Conservation (phyloP, 371 early-diverging fungal genomes). For the Ecytonucleospora hepatopenaei region DNA sequence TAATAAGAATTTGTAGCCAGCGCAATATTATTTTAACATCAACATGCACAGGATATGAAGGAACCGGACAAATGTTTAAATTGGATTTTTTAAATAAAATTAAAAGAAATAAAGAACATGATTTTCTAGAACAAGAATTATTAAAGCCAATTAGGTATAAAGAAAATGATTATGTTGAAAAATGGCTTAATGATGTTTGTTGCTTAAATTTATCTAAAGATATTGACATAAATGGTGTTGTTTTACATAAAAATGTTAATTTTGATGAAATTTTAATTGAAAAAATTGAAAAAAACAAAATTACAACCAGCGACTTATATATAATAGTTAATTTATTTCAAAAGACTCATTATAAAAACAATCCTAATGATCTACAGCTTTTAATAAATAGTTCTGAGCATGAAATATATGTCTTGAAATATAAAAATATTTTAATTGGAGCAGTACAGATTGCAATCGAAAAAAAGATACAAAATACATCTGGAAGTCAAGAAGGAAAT, state of each 20-base stretch:
- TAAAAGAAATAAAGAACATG: conserved; percentile 69
- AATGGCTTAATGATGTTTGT: conserved; percentile 81
- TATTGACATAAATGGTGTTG: conserved; percentile 66
- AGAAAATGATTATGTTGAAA: conserved; percentile 76
- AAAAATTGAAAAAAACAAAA: conserved; percentile 80
- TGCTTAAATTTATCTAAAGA: conserved; percentile 69
- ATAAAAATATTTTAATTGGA: conserved; percentile 69
- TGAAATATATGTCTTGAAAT: conserved; percentile 82
- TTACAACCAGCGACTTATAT: conserved; percentile 82
- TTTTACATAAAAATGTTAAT: conserved; percentile 78
- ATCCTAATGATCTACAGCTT: conserved; percentile 90
- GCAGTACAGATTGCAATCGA: conserved; percentile 76
- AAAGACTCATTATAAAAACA: conserved; percentile 95
- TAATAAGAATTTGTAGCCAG: conserved; percentile 74
- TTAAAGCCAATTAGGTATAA: conserved; percentile 88
- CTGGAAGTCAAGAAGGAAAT: conserved; percentile 75
- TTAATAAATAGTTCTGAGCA: conserved; percentile 94
- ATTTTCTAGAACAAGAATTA: conserved; percentile 72
- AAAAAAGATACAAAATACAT: conserved; percentile 67
- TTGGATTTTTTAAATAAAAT: conserved; percentile 79
- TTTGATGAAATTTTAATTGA: conserved; percentile 85
- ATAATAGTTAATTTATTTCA: conserved; percentile 87
- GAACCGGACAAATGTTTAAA: conserved; percentile 88
- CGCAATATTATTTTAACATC: conserved; percentile 93
- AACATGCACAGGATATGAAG: conserved; percentile 97